These are phyloP conservation scores for Rhodotorula sp. DNA, from an alignment of 1,284 basidiomycete species.

Conservation along the genomic window DNA sequence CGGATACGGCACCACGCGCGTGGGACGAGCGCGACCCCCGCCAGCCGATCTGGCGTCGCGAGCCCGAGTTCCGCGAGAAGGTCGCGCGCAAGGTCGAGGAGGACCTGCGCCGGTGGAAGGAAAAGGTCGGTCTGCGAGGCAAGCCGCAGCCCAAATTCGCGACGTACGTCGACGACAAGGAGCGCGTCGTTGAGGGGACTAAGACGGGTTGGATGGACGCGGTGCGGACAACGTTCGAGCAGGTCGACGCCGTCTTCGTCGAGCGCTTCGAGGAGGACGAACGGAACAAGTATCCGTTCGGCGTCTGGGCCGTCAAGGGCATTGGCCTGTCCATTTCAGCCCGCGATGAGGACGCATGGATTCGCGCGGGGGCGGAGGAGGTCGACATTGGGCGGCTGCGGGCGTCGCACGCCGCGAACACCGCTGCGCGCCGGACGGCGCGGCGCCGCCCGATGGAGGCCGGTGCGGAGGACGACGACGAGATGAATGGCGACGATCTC, in stretches of 20 bases:
- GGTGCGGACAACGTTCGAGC: slow-evolving; percentile 50
- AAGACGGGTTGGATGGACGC: slow-evolving; percentile 32
- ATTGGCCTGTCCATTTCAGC: slow-evolving; percentile 22
- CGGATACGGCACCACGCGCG: slow-evolving; percentile 29
- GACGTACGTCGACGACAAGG: slow-evolving; percentile 38
- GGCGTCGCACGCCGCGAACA: slow-evolving; percentile 49
- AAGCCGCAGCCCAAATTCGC: slow-evolving; percentile 30
- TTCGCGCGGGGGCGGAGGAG: slow-evolving; percentile 7
- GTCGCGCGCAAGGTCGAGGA: slow-evolving; percentile 12
- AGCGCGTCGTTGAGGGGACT: slow-evolving; percentile 11
- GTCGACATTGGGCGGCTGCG: slow-evolving; percentile 48
- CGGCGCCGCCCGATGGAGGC: neutral
- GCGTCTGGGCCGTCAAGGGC: slow-evolving; percentile 59
- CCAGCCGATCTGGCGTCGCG: slow-evolving; percentile 18
- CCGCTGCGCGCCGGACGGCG: slow-evolving; percentile 39
- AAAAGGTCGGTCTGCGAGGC: slow-evolving; percentile 11
- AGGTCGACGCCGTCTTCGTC: slow-evolving; percentile 48
- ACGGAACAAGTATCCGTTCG: slow-evolving; percentile 62
- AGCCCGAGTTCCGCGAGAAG: slow-evolving; percentile 19
- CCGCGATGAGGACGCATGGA: slow-evolving; percentile 34
- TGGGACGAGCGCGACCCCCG: slow-evolving; percentile 15
- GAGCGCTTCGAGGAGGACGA: slow-evolving; percentile 55
- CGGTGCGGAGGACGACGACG: slow-evolving; percentile 39
- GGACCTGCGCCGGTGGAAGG: slow-evolving; percentile 18
- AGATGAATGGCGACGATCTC: slow-evolving; percentile 1